A percentile compares a stretch with the other conserved stretches of the same genome.
Conservation (phyloP, 1,284 basidiomycete species). For the Stygiomarasmius scandens region DNA sequence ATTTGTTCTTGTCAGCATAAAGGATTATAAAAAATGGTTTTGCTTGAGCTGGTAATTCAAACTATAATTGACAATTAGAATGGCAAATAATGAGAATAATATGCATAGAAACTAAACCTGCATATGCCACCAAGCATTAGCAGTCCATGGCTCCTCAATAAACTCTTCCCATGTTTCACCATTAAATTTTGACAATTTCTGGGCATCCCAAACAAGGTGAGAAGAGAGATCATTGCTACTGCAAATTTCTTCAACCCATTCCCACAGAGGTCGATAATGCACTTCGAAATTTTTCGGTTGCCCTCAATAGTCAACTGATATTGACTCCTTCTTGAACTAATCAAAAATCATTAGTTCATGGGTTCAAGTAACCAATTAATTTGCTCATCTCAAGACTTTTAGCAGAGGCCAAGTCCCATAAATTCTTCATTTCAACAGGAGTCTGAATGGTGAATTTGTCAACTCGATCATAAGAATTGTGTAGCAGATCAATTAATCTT, state of each 20-base stretch:
- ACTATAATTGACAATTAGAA: neutral
- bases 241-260: constrained; percentile 4
- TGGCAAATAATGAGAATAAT: neutral
- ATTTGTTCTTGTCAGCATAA: constrained; percentile 7
- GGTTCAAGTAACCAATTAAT: neutral
- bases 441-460: neutral
- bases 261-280: constrained; percentile 2
- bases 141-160: constrained; percentile 6
- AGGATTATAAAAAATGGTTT: constrained; percentile 3
- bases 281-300: neutral
- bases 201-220: constrained; percentile 7
- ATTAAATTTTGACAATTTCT: constrained; percentile 1
- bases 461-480: neutral
- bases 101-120: neutral
- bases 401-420: constrained; percentile 1
- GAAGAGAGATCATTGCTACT: neutral
- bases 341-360: neutral
- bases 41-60: neutral
- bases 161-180: neutral
- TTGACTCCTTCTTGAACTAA: neutral
- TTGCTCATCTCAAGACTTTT: neutral
- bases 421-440: neutral
- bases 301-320: neutral
- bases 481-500: constrained; percentile 22
- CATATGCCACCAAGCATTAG: constrained; percentile 8